phyloP scores from a whole-genome alignment of 768 basidiomycete species.

The Phanerochaete sordida region DNA sequence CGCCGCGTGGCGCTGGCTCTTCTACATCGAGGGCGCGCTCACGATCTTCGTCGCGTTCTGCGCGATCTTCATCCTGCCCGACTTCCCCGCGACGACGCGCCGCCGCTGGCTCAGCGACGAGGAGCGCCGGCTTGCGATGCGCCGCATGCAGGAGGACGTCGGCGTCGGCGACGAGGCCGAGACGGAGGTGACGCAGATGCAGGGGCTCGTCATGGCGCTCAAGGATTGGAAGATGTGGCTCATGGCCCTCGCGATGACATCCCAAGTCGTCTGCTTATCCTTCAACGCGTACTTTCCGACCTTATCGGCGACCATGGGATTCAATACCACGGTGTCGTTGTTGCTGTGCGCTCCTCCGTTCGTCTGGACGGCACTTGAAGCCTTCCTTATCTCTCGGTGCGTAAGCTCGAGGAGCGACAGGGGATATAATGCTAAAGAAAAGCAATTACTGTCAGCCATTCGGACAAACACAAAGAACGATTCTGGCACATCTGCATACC shows the following conservation, averaged over 20 bases:
- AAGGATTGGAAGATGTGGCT: constrained; percentile 85
- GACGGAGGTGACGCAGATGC: constrained; percentile 32
- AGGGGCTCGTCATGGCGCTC: constrained; percentile 58
- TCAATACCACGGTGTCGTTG: constrained; percentile 55
- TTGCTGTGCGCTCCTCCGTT: constrained; percentile 80
- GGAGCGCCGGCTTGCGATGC: constrained; percentile 52
- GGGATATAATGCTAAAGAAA: too few relatives aligned
- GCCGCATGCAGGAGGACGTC: constrained; percentile 63
- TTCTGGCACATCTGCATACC: constrained; percentile 61
- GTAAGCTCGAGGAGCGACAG: not conserved
- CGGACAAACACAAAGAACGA: constrained; percentile 69
- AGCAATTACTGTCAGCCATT: too few relatives aligned
- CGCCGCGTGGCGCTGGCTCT: constrained; percentile 71
- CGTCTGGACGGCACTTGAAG: constrained; percentile 54
- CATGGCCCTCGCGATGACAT: constrained; percentile 62
- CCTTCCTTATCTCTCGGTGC: constrained; percentile 51
- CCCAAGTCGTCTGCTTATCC: constrained; percentile 53
- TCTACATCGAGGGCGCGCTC: constrained; percentile 62
- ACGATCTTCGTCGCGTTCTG: constrained; percentile 51
- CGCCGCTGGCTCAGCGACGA: constrained; percentile 51
- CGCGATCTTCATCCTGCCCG: constrained; percentile 66
- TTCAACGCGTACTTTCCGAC: constrained; percentile 85
- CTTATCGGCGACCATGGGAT: constrained; percentile 69
- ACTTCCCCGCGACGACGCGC: constrained; percentile 59
- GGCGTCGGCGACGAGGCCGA: constrained; percentile 50